Conservation (phyloP, 192 early-diverging fungal genomes). For the Chytriomyces hyalinus region DNA sequence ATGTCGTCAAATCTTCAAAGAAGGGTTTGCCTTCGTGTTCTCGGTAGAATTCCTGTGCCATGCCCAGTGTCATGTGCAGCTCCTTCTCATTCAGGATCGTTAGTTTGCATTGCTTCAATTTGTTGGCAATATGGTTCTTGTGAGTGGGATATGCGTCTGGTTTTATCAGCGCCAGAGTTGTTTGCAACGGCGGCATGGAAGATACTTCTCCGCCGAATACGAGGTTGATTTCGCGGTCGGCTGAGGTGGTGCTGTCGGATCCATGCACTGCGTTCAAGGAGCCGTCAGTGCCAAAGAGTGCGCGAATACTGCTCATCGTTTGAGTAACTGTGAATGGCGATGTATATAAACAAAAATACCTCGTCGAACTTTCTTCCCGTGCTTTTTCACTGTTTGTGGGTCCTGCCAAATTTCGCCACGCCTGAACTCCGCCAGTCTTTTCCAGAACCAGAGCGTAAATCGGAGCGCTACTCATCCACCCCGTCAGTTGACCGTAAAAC, state of each 20-base stretch:
- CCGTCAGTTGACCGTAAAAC: constrained; percentile 40
- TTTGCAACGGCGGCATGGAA: constrained; percentile 37
- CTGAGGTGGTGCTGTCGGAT: constrained; percentile 44
- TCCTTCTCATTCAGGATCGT: constrained; percentile 52
- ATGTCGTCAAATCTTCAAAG: constrained; percentile 52
- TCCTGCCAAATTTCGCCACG: constrained; percentile 58
- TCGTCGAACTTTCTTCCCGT: constrained; percentile 48
- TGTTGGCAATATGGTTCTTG: constrained; percentile 53
- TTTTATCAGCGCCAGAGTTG: constrained; percentile 61
- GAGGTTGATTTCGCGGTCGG: constrained; percentile 45
- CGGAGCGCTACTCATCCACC: constrained; percentile 54
- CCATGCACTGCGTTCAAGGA: constrained; percentile 57
- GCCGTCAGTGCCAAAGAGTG: constrained; percentile 52
- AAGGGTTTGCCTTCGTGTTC: constrained; percentile 51
- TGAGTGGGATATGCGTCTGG: constrained; percentile 58
- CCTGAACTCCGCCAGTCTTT: constrained; percentile 52
- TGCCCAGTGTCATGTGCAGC: constrained; percentile 38
- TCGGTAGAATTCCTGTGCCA: constrained; percentile 56
- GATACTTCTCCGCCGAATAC: constrained; percentile 41
- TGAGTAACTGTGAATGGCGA: not conserved
- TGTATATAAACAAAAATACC: constrained; percentile 35
- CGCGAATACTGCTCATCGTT: constrained; percentile 43
- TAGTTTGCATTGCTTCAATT: constrained; percentile 45
- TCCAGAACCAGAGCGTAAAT: constrained; percentile 63
- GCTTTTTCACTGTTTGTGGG: constrained; percentile 61